Evolutionary conservation across 768 basidiomycete genomes (phyloP), one percentile per base, ranked within the genome.

Genomic region (Clitopilus hobsonii): DNA sequence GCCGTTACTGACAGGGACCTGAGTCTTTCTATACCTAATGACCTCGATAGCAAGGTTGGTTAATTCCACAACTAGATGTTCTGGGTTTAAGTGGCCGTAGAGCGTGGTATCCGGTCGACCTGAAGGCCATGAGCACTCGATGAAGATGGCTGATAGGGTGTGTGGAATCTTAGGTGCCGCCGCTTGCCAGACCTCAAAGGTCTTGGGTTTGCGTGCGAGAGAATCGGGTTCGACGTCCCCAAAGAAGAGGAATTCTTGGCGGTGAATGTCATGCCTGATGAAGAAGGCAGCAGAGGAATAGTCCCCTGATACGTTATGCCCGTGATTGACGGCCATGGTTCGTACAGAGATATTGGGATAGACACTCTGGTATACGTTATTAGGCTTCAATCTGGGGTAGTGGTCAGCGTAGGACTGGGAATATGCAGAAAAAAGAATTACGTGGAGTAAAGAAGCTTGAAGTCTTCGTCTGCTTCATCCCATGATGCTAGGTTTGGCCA

Each of bases 181-280:
- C 24, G 76, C 80, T 36, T 79, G 80, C 96, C 95, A 98, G 48
- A 98, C 85, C 38, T 76, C 69, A 24, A 76, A 74, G 32, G 86
- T 95, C 51, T 73, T 77, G 4, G 87, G 86, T 13, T 71, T 68
- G 14, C 65, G 59, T 5, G 89, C 78, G 48, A 94, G 61, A 50
- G 81, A 80, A 71, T 95, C 92, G 7, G 92, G 91, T 63, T 95
- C 92, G 56, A 97, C 87, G 69, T 96, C 94, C 0, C 96, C 96
- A 61, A 97, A 96, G 71, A 98, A 98, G 30, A 98, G 75, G 60
- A 98, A 86, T 67, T 96, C 91, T 48, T 74, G 78, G 1, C 67
- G 68, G 28, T 78, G 76, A 16, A 77, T 70, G 51, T 89, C 77
- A 60, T 89, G 81, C 13, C 85, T 82, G 61, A 98, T 69, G 68